Conservation (phyloP, 2,329 filamentous ascomycete genomes). For the Nigrospora sphaerica region DNA sequence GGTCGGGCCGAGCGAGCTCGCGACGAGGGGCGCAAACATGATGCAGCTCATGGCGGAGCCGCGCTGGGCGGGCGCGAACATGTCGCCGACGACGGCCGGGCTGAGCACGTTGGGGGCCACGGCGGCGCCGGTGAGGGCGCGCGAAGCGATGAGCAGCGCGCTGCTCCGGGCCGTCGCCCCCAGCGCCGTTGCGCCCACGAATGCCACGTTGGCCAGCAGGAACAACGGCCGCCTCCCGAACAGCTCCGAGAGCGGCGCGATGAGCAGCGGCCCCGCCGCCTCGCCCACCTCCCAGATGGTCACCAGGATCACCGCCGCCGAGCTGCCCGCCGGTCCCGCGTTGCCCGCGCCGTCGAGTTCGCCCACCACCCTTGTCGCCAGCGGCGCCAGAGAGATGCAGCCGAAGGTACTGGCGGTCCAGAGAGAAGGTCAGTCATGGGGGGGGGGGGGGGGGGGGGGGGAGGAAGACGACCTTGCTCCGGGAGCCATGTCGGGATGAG, state of each 20-base stretch:
- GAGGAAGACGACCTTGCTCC: not conserved
- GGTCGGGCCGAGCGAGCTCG: constrained; percentile 50
- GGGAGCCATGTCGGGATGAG: not conserved
- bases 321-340: constrained; percentile 25
- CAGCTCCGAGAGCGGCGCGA: constrained; percentile 56
- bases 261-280: constrained; percentile 50
- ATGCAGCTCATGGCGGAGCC: constrained; percentile 52
- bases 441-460: too few species aligned
- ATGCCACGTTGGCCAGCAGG: constrained; percentile 43
- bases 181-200: constrained; percentile 39
- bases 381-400: constrained; percentile 47
- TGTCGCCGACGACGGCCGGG: constrained; percentile 57
- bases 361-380: constrained; percentile 41
- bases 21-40: constrained; percentile 50
- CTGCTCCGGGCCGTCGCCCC: constrained; percentile 37
- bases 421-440: not conserved
- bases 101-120: constrained; percentile 58
- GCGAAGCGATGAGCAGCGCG: constrained; percentile 41
- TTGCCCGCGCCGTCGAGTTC: constrained; percentile 29
- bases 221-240: constrained; percentile 49
- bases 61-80: constrained; percentile 49
- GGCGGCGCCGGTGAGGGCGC: constrained; percentile 53
- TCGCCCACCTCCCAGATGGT: constrained; percentile 66
- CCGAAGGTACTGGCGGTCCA: constrained; percentile 41
- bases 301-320: constrained; percentile 53